Conservation (phyloP, 768 basidiomycete species). For the Mycena metata region DNA sequence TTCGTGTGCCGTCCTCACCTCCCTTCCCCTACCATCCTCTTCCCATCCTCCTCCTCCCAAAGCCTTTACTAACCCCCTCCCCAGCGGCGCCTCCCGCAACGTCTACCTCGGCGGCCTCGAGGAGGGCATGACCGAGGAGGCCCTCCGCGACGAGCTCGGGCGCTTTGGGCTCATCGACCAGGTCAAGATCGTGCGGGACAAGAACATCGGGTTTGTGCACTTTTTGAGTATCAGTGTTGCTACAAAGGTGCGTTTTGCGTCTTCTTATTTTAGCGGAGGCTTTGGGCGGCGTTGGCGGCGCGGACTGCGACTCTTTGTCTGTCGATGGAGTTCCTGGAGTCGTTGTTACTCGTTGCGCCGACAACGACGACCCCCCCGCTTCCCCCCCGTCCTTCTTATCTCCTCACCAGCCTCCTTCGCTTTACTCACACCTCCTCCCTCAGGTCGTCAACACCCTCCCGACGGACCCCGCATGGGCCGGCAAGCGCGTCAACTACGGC, state of each 20-base stretch:
- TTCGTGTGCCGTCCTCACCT: no score
- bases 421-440: neutral
- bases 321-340: no score
- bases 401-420: neutral
- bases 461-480: constrained; percentile 92
- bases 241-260: constrained; percentile 79
- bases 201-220: constrained; percentile 99
- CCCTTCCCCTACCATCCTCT: no score
- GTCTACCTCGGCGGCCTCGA: constrained; percentile 97
- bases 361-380: no score
- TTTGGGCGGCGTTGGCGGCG: no score
- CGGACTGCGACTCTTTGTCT: no score
- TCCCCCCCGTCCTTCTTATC: neutral
- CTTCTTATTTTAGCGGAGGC: no score
- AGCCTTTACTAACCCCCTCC: no score
- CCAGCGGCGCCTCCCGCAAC: constrained; percentile 87
- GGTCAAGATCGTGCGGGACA: constrained; percentile 99
- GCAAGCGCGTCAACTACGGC: constrained; percentile 97
- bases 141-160: constrained; percentile 90
- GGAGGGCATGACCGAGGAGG: constrained; percentile 91
- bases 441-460: constrained; percentile 96
- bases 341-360: no score
- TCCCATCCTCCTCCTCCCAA: no score
- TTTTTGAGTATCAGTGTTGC: constrained; percentile 96
- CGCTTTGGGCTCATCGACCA: constrained; percentile 98